Evolutionary conservation across 768 basidiomycete species (phyloP), one percentile per base, ranked within the genome.

Genomic region (Amanita fuliginea): DNA sequence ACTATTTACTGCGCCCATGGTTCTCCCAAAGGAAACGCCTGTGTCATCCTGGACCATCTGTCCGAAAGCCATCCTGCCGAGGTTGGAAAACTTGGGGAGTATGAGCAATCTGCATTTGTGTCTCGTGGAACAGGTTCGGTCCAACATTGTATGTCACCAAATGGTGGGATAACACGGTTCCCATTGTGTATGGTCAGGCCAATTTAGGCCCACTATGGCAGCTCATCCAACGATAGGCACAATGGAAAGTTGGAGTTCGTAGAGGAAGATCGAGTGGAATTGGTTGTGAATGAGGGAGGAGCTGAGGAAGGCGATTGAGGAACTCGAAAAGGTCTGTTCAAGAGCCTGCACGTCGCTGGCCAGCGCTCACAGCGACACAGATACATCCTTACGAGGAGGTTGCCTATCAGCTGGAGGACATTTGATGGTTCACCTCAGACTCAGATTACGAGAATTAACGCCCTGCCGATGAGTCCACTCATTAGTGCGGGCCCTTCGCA

Each of bases 301-400:
- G 37, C 51, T 79, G 26, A 60, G 53, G 39, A 58, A 65, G 18
- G 71, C 68, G 28, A 64, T 80, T 32, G 58, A 60, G 22, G 69
- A 71, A 51, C 59, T 78, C 36, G 74, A 76, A 60, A 63, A 64
- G 61, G 77, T 76, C 52, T 67, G 26, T 49, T 41, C 4, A n/a
- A 0, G 18, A 30, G 19, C 13, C 16, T 42, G 39, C 36, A 19
- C n/a, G 24, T 44, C 35, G 22, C 45, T 10, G 8, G 8, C 16
- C n/a, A n/a, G n/a, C n/a, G n/a, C n/a, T n/a, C n/a, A n/a, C n/a
- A n/a, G n/a, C n/a, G n/a, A n/a, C n/a, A 35, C 53, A 78, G 76
- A 65, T 70, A 3, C 77, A 77, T 56, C 76, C 76, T 6, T 78
- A 78, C 52, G 77, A 78, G 60, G 73, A 77, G 57, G 73, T 78